Percentiles rank a stretch among this genome's conserved stretches.
Conservation (phyloP, 495 filamentous ascomycete species). For the Hypoxylon rickii region DNA sequence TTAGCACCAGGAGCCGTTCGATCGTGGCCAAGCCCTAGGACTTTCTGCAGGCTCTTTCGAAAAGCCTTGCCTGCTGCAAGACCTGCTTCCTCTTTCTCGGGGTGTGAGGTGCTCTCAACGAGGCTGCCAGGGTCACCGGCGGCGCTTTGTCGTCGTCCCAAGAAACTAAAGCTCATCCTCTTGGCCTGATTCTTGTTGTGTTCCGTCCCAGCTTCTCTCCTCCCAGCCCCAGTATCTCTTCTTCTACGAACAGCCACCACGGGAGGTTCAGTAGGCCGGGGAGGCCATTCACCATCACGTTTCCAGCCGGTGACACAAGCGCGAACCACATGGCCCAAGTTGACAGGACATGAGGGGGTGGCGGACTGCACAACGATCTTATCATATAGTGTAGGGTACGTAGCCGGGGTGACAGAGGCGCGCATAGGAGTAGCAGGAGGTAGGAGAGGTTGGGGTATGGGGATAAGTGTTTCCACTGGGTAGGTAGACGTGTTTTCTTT, state of each 20-base stretch:
- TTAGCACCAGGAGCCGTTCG: constrained; percentile 7
- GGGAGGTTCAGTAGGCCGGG: constrained; percentile 54
- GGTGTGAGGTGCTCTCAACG: constrained; percentile 15
- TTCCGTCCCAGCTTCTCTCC: constrained; percentile 32
- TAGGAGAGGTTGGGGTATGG: constrained; percentile 68
- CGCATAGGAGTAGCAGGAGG: constrained; percentile 72
- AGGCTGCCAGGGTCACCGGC: constrained; percentile 22
- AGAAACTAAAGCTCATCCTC: constrained; percentile 43
- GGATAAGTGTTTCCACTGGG: constrained; percentile 57
- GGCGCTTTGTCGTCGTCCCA: constrained; percentile 26
- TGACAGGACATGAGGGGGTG: constrained; percentile 83
- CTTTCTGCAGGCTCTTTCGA: constrained; percentile 47
- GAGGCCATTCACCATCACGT: constrained; percentile 92
- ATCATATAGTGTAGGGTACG: constrained; percentile 83
- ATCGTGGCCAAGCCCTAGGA: constrained; percentile 44
- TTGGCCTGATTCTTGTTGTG: constrained; percentile 34
- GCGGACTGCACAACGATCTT: constrained; percentile 79
- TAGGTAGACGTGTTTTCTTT: constrained; percentile 35
- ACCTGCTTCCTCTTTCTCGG: constrained; percentile 57
- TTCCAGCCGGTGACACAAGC: constrained; percentile 92
- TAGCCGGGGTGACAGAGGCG: constrained; percentile 67
- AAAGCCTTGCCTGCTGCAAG: constrained; percentile 47
- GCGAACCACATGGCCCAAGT: constrained; percentile 77
- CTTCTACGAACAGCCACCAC: constrained; percentile 45
- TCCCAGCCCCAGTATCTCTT: background rate